Evolutionary conservation across 805 yeast species (phyloP).

Genomic region (Huiozyma sinensis): DNA sequence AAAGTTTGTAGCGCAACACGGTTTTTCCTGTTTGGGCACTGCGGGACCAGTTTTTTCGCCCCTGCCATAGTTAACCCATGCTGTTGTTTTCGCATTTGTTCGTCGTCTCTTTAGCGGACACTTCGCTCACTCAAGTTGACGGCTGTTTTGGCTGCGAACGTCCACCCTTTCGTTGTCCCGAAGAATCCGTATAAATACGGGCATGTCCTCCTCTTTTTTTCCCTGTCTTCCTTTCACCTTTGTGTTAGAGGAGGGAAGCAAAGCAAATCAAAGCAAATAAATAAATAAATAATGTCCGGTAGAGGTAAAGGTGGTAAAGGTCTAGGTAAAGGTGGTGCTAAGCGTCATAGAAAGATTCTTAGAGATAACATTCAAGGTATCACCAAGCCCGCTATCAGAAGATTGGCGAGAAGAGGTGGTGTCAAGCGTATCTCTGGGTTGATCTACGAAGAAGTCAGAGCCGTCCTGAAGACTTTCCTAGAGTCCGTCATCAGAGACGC

Average conservation of each 20-base stretch:
- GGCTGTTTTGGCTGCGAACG: no score
- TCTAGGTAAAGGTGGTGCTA: constrained; percentile 99
- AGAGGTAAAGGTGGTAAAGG: constrained; percentile 99
- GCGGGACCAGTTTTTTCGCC: constrained; percentile 13
- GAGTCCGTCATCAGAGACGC: constrained; percentile 98
- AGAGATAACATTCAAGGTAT: constrained; percentile 99
- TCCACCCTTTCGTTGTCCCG: no score
- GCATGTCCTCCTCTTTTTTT: neutral
- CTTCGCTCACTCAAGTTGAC: no score
- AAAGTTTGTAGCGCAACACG: no score
- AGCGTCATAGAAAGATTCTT: constrained; percentile 98
- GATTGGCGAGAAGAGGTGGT: constrained; percentile 99
- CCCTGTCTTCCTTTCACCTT: neutral
- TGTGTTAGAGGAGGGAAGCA: neutral
- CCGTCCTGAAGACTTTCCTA: constrained; percentile 88
- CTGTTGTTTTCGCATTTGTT: constrained; percentile 1
- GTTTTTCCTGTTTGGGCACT: no score
- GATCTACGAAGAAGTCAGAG: constrained; percentile 98
- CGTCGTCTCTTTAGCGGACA: no score
- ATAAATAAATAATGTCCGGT: constrained; percentile 62
- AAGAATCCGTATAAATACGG: no score
- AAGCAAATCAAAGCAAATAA: constrained; percentile 5
- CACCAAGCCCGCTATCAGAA: constrained; percentile 99
- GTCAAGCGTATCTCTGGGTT: constrained; percentile 99
- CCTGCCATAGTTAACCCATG: neutral